These are phyloP conservation scores for Gaultheria prostrata DNA, from an alignment of 148 eudicot species.

Conservation along the genomic window DNA sequence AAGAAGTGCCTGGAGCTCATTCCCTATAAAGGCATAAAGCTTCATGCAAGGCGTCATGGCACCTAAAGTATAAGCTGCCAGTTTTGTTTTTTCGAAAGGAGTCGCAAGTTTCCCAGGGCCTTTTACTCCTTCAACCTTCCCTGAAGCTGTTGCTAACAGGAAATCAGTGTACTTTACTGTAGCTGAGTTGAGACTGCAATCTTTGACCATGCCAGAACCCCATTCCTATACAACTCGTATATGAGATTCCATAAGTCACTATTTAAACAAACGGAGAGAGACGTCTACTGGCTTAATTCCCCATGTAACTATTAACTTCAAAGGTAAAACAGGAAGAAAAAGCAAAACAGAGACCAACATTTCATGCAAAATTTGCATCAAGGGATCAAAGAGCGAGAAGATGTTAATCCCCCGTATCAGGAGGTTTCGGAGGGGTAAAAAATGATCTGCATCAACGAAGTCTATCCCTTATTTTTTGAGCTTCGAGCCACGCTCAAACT, in stretches of 20 bases:
- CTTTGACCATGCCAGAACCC: conserved; percentile 61
- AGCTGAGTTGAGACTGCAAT: conserved; percentile 54
- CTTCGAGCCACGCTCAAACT: not conserved
- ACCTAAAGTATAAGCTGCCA: conserved; percentile 89
- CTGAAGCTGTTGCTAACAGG: conserved; percentile 88
- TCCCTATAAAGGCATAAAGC: conserved; percentile 84
- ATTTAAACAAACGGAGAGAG: not conserved
- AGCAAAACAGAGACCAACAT: not conserved
- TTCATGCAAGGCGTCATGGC: conserved; percentile 98
- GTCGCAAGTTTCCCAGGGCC: conserved; percentile 86
- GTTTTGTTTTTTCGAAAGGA: conserved; percentile 90
- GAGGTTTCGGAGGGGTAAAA: not conserved
- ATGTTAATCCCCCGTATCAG: not conserved
- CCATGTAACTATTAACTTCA: not conserved
- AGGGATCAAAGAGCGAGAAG: not conserved
- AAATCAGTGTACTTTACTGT: conserved; percentile 79
- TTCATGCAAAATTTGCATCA: not conserved
- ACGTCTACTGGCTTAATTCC: not conserved
- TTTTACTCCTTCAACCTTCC: conserved; percentile 85
- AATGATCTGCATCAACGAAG: not conserved
- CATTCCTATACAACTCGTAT: conserved; percentile 58
- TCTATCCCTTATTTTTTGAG: not conserved
- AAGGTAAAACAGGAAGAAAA: not conserved
- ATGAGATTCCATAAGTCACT: not conserved
- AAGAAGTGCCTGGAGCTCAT: conserved; percentile 62